Conservation (phyloP, 305 asterid species). For the Plantago rigida region DNA sequence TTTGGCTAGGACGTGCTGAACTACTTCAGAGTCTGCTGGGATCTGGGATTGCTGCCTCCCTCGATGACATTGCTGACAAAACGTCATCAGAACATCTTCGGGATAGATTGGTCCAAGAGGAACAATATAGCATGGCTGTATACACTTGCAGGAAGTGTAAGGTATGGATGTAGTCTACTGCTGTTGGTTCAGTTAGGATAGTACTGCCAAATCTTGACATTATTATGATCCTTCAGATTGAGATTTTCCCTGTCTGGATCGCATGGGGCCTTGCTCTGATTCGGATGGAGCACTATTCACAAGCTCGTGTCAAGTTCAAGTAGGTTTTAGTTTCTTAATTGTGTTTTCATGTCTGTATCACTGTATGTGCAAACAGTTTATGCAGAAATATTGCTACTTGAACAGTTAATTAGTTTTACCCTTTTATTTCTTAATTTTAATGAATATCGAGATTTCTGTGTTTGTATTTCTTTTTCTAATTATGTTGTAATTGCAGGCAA, state of each 20-base stretch:
- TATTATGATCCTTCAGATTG: slow-evolving; percentile 51
- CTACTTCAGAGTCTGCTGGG: slow-evolving; percentile 94
- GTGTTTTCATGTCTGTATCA: background rate
- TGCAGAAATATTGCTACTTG: background rate
- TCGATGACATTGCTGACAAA: slow-evolving; percentile 90
- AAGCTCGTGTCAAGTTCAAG: slow-evolving; percentile 98
- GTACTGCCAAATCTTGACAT: slow-evolving; percentile 19
- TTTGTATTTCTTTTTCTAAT: slow-evolving; percentile 23
- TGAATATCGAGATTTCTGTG: slow-evolving; percentile 7
- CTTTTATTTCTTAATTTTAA: background rate
- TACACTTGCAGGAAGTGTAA: slow-evolving; percentile 97
- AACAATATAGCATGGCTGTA: slow-evolving; percentile 95
- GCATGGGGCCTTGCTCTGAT: slow-evolving; percentile 97
- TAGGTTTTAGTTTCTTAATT: slow-evolving; percentile 30
- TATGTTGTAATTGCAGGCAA: slow-evolving; percentile 58
- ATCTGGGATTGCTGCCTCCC: slow-evolving; percentile 92
- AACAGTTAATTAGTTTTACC: background rate
- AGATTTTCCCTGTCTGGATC: slow-evolving; percentile 86
- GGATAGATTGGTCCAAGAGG: slow-evolving; percentile 82
- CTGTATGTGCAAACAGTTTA: background rate
- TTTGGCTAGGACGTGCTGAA: slow-evolving; percentile 92
- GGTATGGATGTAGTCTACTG: slow-evolving; percentile 35
- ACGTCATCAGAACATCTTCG: slow-evolving; percentile 87
- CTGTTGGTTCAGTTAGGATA: slow-evolving; percentile 16
- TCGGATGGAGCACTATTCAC: slow-evolving; percentile 91